Percentiles rank a stretch among this genome's conserved stretches.
These are phyloP conservation scores for Tolypocladium sp. DNA, from an alignment of 2,329 filamentous ascomycete species.

Conservation along the genomic window DNA sequence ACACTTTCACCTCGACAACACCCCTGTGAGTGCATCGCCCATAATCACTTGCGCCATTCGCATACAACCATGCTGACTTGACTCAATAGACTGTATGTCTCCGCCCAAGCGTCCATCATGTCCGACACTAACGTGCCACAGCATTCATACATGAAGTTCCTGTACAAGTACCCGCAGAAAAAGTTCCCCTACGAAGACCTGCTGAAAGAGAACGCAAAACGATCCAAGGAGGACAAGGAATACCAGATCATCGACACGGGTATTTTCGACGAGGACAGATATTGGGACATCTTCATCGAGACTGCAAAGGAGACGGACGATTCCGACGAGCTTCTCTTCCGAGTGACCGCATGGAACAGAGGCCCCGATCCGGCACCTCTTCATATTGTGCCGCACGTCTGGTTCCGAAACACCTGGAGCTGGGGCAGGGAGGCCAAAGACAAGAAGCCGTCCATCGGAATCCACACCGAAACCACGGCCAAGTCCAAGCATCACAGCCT, in stretches of 20 bases:
- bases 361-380: conserved; percentile 83
- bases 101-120: not conserved
- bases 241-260: conserved; percentile 90
- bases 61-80: conserved; percentile 14
- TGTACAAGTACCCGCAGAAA: conserved; percentile 94
- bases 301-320: conserved; percentile 91
- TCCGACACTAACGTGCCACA: conserved; percentile 24
- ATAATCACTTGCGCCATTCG: not conserved
- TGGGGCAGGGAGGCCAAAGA: conserved; percentile 75
- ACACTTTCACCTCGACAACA: conserved; percentile 95
- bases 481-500: conserved; percentile 73
- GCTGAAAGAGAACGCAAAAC: conserved; percentile 70
- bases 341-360: conserved; percentile 92
- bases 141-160: conserved; percentile 98
- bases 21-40: conserved; percentile 45
- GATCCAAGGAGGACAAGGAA: conserved; percentile 69
- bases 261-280: conserved; percentile 77
- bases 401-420: conserved; percentile 96
- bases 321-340: conserved; percentile 84
- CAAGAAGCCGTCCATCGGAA: conserved; percentile 71
- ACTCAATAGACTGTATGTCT: conserved; percentile 33
- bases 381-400: conserved; percentile 89
- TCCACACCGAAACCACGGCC: conserved; percentile 56
- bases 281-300: conserved; percentile 97
- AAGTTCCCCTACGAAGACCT: conserved; percentile 89